These are phyloP conservation scores for Trichoderma atrobrunneum DNA, from an alignment of 2,329 filamentous ascomycete genomes.

Conservation along the genomic window DNA sequence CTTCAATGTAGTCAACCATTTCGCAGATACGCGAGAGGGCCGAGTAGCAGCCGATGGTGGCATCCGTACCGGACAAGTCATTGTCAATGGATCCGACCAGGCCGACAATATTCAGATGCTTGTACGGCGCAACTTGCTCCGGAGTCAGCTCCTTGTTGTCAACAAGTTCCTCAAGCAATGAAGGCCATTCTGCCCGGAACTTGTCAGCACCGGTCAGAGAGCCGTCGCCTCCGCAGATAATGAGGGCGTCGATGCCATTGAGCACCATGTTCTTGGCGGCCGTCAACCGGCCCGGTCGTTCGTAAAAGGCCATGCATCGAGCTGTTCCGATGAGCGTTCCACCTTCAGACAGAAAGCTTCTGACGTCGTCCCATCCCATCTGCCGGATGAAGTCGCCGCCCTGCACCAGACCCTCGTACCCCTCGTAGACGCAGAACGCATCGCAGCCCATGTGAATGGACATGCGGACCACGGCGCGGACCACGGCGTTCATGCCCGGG, in stretches of 20 bases:
- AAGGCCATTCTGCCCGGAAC: slow-evolving; percentile 90
- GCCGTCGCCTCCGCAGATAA: slow-evolving; percentile 96
- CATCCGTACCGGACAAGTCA: slow-evolving; percentile 93
- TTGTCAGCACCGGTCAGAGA: slow-evolving; percentile 93
- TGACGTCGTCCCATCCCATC: slow-evolving; percentile 90
- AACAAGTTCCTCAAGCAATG: slow-evolving; percentile 81
- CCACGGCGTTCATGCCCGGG: slow-evolving; percentile 90
- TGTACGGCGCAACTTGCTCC: slow-evolving; percentile 72
- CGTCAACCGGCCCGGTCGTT: slow-evolving; percentile 75
- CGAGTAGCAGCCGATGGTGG: slow-evolving; percentile 95
- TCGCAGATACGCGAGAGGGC: slow-evolving; percentile 91
- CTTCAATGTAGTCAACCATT: slow-evolving; percentile 94
- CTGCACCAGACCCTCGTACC: slow-evolving; percentile 90
- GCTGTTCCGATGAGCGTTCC: slow-evolving; percentile 96
- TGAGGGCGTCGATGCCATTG: slow-evolving; percentile 89
- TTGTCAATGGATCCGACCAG: slow-evolving; percentile 98
- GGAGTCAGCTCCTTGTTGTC: slow-evolving; percentile 65
- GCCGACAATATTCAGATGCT: slow-evolving; percentile 91
- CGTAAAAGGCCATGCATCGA: slow-evolving; percentile 86
- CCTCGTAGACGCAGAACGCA: slow-evolving; percentile 81
- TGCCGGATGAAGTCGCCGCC: slow-evolving; percentile 84
- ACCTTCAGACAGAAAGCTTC: slow-evolving; percentile 89
- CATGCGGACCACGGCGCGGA: slow-evolving; percentile 88
- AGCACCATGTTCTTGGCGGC: slow-evolving; percentile 94
- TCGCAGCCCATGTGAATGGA: slow-evolving; percentile 81